Percentiles rank a stretch among this genome's conserved stretches.
Evolutionary conservation across 176 grass and related monocot species (phyloP).

Genomic region (Microstegium vimineum): DNA sequence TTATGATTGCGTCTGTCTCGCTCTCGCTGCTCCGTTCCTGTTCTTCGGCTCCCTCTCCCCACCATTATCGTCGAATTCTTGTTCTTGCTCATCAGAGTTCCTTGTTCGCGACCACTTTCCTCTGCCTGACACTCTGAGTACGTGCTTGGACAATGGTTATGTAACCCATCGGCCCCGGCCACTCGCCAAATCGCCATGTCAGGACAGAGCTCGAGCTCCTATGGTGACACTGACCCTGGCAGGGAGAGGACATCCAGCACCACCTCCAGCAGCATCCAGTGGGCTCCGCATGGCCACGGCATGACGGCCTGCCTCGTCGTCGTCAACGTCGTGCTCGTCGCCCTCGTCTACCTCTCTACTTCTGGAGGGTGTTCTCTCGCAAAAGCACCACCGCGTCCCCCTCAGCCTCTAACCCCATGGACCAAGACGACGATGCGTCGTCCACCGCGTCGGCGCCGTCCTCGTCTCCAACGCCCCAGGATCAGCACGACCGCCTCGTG

Average conservation of each 20-base stretch:
- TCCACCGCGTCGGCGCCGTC: constrained; percentile 12
- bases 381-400: neutral
- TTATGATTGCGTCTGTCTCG: neutral
- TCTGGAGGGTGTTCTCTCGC: constrained; percentile 46
- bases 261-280: neutral
- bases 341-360: constrained; percentile 57
- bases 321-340: constrained; percentile 41
- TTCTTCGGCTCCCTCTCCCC: neutral
- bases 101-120: neutral
- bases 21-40: no score
- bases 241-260: neutral
- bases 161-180: neutral
- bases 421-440: neutral
- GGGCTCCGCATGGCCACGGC: constrained; percentile 15
- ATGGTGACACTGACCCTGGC: neutral
- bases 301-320: constrained; percentile 37
- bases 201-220: neutral
- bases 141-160: neutral
- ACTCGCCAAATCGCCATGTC: constrained; percentile 1
- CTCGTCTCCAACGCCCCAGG: neutral
- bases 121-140: no score
- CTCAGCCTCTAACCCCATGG: neutral
- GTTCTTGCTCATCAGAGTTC: neutral
- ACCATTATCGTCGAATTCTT: neutral
- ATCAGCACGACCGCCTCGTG: constrained; percentile 19